Conservation (phyloP, 1,284 basidiomycete species). For the Tilletia horrida region DNA sequence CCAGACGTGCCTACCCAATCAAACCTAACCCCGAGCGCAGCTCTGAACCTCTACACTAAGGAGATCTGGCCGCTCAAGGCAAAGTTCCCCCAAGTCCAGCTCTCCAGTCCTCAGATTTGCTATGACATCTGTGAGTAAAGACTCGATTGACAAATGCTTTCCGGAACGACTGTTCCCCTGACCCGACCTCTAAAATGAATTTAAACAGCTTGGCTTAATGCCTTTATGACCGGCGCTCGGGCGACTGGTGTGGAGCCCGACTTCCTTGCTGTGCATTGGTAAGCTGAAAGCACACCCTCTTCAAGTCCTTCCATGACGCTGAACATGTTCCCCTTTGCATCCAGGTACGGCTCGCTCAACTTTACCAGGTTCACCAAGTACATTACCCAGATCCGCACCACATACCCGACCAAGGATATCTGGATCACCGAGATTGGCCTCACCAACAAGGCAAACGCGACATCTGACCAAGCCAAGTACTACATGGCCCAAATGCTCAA, state of each 20-base stretch:
- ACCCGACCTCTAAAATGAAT: no score
- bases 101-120: constrained; percentile 4
- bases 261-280: constrained; percentile 15
- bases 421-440: constrained; percentile 14
- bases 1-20: not conserved
- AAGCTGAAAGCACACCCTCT: not conserved
- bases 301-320: not conserved
- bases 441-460: constrained; percentile 5
- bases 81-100: not conserved
- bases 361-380: not conserved
- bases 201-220: constrained; percentile 6
- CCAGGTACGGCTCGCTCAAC: constrained; percentile 1
- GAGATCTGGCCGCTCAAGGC: constrained; percentile 1
- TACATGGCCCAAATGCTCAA: constrained; percentile 9
- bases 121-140: constrained; percentile 3
- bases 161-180: no score
- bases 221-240: not conserved
- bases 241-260: not conserved
- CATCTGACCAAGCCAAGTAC: not conserved
- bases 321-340: no score
- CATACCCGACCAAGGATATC: constrained; percentile 10
- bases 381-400: constrained; percentile 8
- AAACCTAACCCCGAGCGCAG: not conserved
- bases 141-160: no score
- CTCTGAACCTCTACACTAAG: not conserved